Evolutionary conservation across 108 stramenopile species (phyloP).

Genomic region (Fragilariopsis cylindrus): DNA sequence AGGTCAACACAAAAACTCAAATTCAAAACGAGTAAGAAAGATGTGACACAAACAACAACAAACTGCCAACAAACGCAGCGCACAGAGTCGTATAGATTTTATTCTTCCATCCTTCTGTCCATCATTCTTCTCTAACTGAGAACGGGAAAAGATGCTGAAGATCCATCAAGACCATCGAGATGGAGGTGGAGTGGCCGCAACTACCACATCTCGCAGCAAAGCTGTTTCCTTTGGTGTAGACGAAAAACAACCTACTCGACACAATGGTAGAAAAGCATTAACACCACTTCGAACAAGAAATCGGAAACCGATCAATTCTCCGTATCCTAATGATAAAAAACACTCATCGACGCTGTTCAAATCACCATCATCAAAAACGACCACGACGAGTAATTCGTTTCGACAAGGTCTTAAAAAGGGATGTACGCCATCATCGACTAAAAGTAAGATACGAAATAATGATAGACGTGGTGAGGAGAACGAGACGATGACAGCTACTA

Average conservation of each 20-base stretch:
- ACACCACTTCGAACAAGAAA: background rate
- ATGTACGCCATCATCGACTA: constrained; percentile 7
- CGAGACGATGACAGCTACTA: background rate
- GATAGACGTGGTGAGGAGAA: background rate
- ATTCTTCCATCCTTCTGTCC: no score
- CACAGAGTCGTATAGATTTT: no score
- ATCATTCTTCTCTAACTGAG: no score
- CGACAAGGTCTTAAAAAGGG: constrained; percentile 15
- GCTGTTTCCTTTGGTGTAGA: constrained; percentile 22
- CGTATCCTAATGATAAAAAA: background rate
- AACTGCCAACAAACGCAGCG: no score
- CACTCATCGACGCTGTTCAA: background rate
- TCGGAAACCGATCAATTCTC: background rate
- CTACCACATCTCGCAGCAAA: constrained; percentile 4
- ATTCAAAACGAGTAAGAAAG: background rate
- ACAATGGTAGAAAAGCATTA: background rate
- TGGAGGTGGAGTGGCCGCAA: background rate
- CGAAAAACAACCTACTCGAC: background rate
- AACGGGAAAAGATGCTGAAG: constrained; percentile 12
- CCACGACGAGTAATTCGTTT: constrained; percentile 12
- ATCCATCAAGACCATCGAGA: constrained; percentile 26
- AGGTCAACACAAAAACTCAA: background rate
- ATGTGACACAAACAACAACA: no score
- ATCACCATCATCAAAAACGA: background rate
- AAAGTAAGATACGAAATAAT: background rate